Evolutionary conservation across 257 asterid genomes (phyloP).

Genomic region (Plantago elongata): DNA sequence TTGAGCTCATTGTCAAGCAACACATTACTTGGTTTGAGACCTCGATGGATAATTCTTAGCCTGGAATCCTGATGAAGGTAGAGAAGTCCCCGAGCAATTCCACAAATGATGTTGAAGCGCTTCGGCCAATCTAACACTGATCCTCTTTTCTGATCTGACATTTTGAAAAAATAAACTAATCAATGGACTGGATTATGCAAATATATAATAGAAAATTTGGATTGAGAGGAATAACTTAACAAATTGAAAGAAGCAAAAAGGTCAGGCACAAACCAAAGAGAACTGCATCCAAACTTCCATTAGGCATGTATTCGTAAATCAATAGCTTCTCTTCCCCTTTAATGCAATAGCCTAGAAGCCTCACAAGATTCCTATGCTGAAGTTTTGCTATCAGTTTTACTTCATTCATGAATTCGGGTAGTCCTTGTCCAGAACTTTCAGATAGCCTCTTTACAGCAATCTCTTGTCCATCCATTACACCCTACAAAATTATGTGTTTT

Average conservation of each 20-base stretch:
- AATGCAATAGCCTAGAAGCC: conserved; percentile 15
- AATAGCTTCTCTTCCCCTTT: conserved; percentile 10
- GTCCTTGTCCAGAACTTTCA: conserved; percentile 28
- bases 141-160: conserved; percentile 9
- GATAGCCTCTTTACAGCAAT: conserved; percentile 29
- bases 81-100: conserved; percentile 25
- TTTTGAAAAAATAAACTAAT: not conserved
- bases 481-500: conserved; percentile 8
- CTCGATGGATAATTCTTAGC: conserved; percentile 23
- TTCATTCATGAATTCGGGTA: conserved; percentile 24
- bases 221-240: not conserved
- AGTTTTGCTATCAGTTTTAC: conserved; percentile 25
- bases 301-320: conserved; percentile 12
- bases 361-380: conserved; percentile 27
- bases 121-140: conserved; percentile 14
- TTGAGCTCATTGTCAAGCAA: conserved; percentile 22
- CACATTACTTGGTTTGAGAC: conserved; percentile 24
- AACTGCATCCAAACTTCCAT: conserved; percentile 20
- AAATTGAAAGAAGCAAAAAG: not conserved
- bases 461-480: conserved; percentile 17
- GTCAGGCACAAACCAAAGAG: conserved; percentile 17
- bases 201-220: not conserved
- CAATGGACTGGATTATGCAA: no score
- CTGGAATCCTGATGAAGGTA: conserved; percentile 28
- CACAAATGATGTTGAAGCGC: conserved; percentile 21